Conservation (phyloP, 2,329 filamentous ascomycete genomes). For the Nigrograna mackinnonii region DNA sequence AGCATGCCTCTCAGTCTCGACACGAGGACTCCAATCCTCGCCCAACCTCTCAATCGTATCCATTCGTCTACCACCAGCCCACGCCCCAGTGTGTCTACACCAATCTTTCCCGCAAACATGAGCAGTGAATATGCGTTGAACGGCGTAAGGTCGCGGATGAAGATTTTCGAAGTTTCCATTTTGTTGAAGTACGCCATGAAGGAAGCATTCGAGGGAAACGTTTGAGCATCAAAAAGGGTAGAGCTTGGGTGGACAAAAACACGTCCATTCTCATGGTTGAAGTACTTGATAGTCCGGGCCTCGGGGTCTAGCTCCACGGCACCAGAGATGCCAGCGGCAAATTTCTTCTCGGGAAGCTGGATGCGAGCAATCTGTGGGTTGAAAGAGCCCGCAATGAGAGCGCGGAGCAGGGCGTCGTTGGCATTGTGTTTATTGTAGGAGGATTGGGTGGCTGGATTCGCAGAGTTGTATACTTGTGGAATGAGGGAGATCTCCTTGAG, state of each 20-base stretch:
- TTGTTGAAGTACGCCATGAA: constrained; percentile 92
- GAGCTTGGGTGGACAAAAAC: constrained; percentile 94
- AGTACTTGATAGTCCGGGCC: constrained; percentile 90
- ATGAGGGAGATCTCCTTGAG: constrained; percentile 86
- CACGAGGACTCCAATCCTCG: constrained; percentile 88
- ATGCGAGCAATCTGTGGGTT: constrained; percentile 88
- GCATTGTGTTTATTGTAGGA: constrained; percentile 53
- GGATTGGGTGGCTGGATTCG: constrained; percentile 25
- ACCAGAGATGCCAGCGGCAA: constrained; percentile 81
- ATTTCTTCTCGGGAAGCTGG: constrained; percentile 94
- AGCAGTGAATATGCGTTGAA: constrained; percentile 89
- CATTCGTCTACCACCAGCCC: constrained; percentile 91
- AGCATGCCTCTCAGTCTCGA: constrained; percentile 82
- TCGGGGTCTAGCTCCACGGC: constrained; percentile 93
- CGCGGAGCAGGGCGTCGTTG: constrained; percentile 51
- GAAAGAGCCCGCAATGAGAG: constrained; percentile 55
- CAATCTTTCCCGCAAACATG: constrained; percentile 83
- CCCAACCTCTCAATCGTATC: constrained; percentile 87
- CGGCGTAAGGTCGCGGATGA: constrained; percentile 87
- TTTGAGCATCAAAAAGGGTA: constrained; percentile 81
- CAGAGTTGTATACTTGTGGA: constrained; percentile 42
- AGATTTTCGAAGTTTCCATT: constrained; percentile 90
- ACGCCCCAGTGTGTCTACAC: constrained; percentile 83
- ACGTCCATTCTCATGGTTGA: constrained; percentile 60
- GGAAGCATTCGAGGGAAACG: constrained; percentile 72